Base-by-base conservation (phyloP, 768 basidiomycete species). In the Kwoniella shandongensis region DNA sequence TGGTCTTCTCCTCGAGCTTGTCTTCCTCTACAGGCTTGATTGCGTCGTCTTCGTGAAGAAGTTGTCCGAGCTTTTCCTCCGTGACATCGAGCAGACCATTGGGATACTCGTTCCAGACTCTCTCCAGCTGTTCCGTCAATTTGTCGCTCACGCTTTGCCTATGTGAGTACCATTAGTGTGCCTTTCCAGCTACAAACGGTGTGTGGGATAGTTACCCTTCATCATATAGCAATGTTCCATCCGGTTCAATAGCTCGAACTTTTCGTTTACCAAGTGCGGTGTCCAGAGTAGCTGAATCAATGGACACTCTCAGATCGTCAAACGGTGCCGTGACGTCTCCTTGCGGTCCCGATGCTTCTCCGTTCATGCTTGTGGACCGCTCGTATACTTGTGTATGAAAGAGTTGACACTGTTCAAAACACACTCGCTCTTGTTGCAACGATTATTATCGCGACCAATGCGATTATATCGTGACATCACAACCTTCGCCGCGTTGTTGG, bases 31-130 rank as follows among this genome's bases (percentile, higher is more conserved):
- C 26, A 23, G 52, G 20, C 35, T 61, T 12, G 18, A 49, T 26
- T 10, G 59, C 59, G 10, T 52, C 58, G 3, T 51, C 62, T 27
- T 69, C 65, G 7, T 25, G 44, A 3, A 65, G 53, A 11, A 51
- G 17, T 8, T 30, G 23, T 11, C 36, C 50, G 18, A 66, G 38
- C 30, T 42, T 39, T 15, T 38, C 59, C 35, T 66, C 66, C 7
- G 50, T 67, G 35, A 73, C 51, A 42, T 73, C 67, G 15, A 68
- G 58, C 27, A 72, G 23, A 5, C 70, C 70, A 35, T 63, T 59
- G 1, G 70, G 70, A 36, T 68, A 66, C 45, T 73, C 72, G 27
- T 61, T 61, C 72, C 72, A 73, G 51, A 73, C 60, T 23, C 69
- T 32, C 25, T 61, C 65, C 3, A 73, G 52, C 27, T 55, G 44